Evolutionary conservation across 2,329 filamentous ascomycete genomes (phyloP), one percentile per base, ranked within the genome.

Genomic region (Graphiopsis chlorocephala): DNA sequence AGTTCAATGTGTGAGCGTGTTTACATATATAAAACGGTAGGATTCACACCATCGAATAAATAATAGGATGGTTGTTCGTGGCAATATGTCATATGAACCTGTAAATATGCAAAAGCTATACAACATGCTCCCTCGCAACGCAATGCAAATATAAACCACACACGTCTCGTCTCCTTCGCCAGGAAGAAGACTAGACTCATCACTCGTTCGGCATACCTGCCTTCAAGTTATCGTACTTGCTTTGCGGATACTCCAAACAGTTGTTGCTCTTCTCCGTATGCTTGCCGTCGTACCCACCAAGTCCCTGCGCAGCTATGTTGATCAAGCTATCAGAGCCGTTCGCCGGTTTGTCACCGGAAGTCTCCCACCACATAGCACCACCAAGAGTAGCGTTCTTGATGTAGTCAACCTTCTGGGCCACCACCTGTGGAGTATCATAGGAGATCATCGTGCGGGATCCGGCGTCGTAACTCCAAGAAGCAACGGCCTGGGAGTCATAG

Each of bases 281-380:
- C 10, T 67, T 64, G 57, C 74, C 72, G 35, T 73, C 72, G 42
- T 69, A 72, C 2, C 73, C 73, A 7, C 76, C 73, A 35, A 81
- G 69, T 23, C 73, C 69, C 35, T 71, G 71, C 48, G 26, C 59
- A 23, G 71, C 66, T 14, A 66, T 63, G 53, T 64, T 47, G 26
- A 72, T 70, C 73, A 97, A 75, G 71, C 90, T 93, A 0, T 82
- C 79, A 4, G 56, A 31, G 17, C 61, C 53, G 15, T 77, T 77
- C 0, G 88, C 87, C 1, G 77, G 73, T 73, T 87, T 88, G 75
- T 97, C 93, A 0, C 85, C 88, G 72, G 88, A 93, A 72, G 87
- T 90, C 80, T 97, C 93, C 91, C 91, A 95, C 91, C 92, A 97
- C 92, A 97, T 97, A 23, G 85, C 91, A 23, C 93, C 93, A 1